Base-by-base conservation (phyloP, 345 rosid genomes). In the Hibiscus tridactylites region DNA sequence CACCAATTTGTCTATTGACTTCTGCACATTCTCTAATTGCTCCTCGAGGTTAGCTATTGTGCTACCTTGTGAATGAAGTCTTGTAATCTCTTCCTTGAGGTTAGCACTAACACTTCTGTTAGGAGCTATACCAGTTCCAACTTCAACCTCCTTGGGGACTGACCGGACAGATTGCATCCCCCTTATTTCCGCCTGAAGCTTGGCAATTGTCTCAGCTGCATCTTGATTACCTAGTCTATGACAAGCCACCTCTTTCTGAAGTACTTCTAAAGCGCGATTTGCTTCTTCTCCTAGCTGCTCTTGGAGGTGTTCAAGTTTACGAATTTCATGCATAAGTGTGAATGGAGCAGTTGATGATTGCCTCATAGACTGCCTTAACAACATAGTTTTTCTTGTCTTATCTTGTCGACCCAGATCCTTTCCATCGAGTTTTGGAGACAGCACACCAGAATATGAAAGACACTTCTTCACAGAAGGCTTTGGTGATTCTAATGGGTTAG, bases 151-250 rank as follows among this genome's bases (percentile, higher is more conserved):
- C 76, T 86, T 83, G 15, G 86, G 78, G 73, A 78, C 70, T 31
- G 88, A 71, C 74, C 79, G 83, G 72, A 88, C 85, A 53, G 93
- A 72, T 60, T 90, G 88, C 98, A 96, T 92, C 69, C 84, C 99
- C 80, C 90, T 83, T 75, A 96, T 96, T 81, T 96, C 99, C 72
- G 94, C 96, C 77, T 90, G 99, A 76, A 96, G 85, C 83, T 91
- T 96, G 15, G 98, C 98, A 57, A 96, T 85, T 28, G 99, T 96
- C 83, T 92, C 97, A 2, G 99, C 99, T 77, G 99, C 99, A 86
- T 96, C 99, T 84, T 96, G 99, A 76, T 96, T 96, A 59, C 99
- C 99, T 73, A 90, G 83, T 81, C 97, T 88, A 77, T 96, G 99
- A 75, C 95, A 91, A 75, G 99, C 88, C 54, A 92, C 99, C 79